Percentiles rank a stretch among this genome's conserved stretches.
Evolutionary conservation across 2,329 filamentous ascomycete genomes (phyloP).

Genomic region (Clarireedia sp.): DNA sequence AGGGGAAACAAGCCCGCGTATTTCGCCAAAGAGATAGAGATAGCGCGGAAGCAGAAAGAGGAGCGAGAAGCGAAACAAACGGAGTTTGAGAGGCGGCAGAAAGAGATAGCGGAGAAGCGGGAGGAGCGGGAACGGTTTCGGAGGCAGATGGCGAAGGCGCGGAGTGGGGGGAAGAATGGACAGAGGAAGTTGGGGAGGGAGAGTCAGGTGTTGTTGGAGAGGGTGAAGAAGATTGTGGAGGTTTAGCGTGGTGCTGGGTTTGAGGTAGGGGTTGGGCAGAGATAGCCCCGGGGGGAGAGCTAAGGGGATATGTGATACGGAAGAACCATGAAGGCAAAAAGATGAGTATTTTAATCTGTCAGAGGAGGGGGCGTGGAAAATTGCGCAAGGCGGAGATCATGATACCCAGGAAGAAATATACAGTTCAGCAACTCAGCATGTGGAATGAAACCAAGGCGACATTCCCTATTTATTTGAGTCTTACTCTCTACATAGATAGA

Average conservation of each 20-base stretch:
- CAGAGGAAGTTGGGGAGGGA: constrained; percentile 62
- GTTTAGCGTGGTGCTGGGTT: constrained; percentile 13
- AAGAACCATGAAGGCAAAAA: too few relatives aligned
- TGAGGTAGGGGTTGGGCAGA: too few relatives aligned
- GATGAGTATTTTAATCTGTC: too few relatives aligned
- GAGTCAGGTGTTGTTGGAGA: constrained; percentile 57
- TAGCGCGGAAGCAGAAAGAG: constrained; percentile 41
- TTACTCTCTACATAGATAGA: too few relatives aligned
- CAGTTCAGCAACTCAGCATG: too few relatives aligned
- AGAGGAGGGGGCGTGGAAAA: too few relatives aligned
- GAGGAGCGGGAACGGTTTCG: constrained; percentile 45
- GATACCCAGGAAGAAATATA: too few relatives aligned
- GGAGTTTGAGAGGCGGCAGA: constrained; percentile 44
- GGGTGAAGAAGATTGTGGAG: constrained; percentile 44
- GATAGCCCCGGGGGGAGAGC: too few relatives aligned
- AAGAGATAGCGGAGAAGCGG: constrained; percentile 48
- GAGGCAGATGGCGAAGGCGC: constrained; percentile 40
- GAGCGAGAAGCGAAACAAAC: constrained; percentile 43
- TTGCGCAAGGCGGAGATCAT: too few relatives aligned
- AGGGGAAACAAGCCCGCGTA: constrained; percentile 28
- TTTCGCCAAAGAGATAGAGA: constrained; percentile 31
- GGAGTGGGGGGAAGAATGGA: constrained; percentile 52
- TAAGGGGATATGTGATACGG: too few relatives aligned
- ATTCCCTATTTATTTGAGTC: too few relatives aligned
- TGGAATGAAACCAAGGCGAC: too few relatives aligned